Percentiles rank a stretch among this genome's conserved stretches.
phyloP scores from a whole-genome alignment of 805 yeast genomes.

The Candida incommunis region DNA sequence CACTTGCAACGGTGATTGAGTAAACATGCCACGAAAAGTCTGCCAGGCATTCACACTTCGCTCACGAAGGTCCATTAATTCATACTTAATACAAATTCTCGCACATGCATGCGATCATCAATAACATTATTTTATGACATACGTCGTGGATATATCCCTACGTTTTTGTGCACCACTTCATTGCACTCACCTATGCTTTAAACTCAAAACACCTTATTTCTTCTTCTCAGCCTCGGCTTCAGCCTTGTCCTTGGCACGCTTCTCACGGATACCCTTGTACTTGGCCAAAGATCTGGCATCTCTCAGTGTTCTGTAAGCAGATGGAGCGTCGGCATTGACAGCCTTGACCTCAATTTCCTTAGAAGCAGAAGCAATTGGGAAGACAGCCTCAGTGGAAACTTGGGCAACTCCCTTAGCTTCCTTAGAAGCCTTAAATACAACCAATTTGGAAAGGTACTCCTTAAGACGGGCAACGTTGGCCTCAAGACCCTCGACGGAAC shows the following conservation, averaged over 20 bases:
- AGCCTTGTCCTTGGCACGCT: slow-evolving; percentile 94
- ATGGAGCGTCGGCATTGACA: slow-evolving; percentile 49
- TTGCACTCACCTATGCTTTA: background rate
- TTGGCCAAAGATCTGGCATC: slow-evolving; percentile 88
- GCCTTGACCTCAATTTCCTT: slow-evolving; percentile 75
- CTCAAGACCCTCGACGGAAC: slow-evolving; percentile 89
- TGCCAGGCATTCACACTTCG: no score
- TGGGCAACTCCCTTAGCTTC: slow-evolving; percentile 59
- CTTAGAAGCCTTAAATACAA: slow-evolving; percentile 86
- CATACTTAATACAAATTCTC: background rate
- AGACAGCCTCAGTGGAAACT: slow-evolving; percentile 50
- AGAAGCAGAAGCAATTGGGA: slow-evolving; percentile 82
- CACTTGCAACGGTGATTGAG: no score
- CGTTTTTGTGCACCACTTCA: background rate
- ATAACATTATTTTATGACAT: slow-evolving; percentile 1
- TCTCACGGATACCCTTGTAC: slow-evolving; percentile 91
- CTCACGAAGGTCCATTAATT: no score
- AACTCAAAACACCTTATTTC: slow-evolving; percentile 47
- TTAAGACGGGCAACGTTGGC: slow-evolving; percentile 90
- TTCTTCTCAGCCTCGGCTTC: slow-evolving; percentile 99
- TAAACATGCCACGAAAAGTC: no score
- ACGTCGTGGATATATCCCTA: slow-evolving; percentile 1
- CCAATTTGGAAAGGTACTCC: slow-evolving; percentile 92
- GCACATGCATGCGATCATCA: background rate
- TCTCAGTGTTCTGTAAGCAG: slow-evolving; percentile 92